Evolutionary conservation across 306 rosid genomes (phyloP), one percentile per base, ranked within the genome.

Genomic region (Vigna radiata): DNA sequence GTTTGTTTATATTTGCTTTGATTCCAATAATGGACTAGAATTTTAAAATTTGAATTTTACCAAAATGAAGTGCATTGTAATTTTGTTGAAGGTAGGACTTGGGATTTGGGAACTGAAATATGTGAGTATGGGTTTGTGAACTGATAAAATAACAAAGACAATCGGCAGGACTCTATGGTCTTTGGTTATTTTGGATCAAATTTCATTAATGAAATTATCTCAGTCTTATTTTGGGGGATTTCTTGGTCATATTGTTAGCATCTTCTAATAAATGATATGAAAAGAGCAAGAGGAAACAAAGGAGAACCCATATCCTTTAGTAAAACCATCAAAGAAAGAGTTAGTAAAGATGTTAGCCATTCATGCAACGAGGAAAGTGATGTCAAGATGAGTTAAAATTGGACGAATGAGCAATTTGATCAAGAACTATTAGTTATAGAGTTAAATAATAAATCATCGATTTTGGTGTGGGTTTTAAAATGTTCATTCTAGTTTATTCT

Each of bases 381-480:
- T 72, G 46, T 7, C 46, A n/a, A 16, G 47, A 41, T 21, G 44
- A 14, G 11, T 70, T 50, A 39, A 68, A 59, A 59, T 46, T 39
- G 5, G 46, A 50, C 44, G 5, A 19, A 17, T 62, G 36, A 5
- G 63, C 25, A 47, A 17, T 39, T 68, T 27, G 50, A 77, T n/a
- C 73, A 16, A 43, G 72, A n/a, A 81, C 66, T 70, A 31, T 69
- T 52, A 27, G 29, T 64, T 54, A 52, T 70, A 29, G 49, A 19
- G 36, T 69, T 43, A 52, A 50, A 39, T n/a, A 47, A 55, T 25
- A 46, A 27, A 62, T 27, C 48, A 66, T 48, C 36, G 37, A 13
- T 18, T 15, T 58, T 59, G 13, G 18, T 37, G 43, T 13, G n/a
- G 44, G 54, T 6, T 62, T 50, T 49, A 25, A 61, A 60, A 46